Base-by-base conservation (phyloP, 805 yeast genomes). In the Lachancea meyersii region DNA sequence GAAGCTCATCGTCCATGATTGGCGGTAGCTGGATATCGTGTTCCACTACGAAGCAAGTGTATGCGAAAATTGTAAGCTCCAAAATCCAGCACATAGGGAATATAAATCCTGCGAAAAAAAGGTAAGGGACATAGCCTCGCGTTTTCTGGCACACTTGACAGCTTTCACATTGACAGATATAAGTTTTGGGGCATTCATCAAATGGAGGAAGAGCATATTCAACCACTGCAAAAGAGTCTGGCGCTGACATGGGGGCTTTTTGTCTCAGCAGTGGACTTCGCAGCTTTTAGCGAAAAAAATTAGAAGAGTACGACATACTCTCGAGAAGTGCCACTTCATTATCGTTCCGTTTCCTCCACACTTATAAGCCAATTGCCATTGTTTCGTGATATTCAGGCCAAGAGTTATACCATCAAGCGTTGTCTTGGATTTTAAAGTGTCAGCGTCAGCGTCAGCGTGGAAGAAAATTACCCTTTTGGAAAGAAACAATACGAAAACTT, bases 1-100 rank as follows among this genome's bases (percentile, higher is more conserved):
- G 67, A 22, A 53, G 49, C 24, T 59, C 60, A 28, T 51, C 53
- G 19, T 49, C 48, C 5, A 48, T 43, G 26, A 62, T 32, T 31
- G 39, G 46, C 27, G 50, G 43, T 38, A 53, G 58, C 14, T 41
- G 40, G 16, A 56, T 49, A 41, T 52, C 56, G 42, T 55, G 57
- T 32, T 52, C 47, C 13, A 51, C 37, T 24, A 47, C 43, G 44
- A 52, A 44, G 38, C 53, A 57, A 5, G 47, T 40, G 48, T 54
- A 52, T 1, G 52, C 2, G 35, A 48, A 58, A 5, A 53, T 10
- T 3, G 33, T 22, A 2, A 60, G 32, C 36, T 51, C 45, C 13
- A 32, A 32, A 5, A 58, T 2, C 58, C 59, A 55, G 16, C 51
- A 33, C 2, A 54, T 4, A 9, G 64, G 64, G 2, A 54, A 18